These are phyloP conservation scores for Fusarium sarcochroum DNA, from an alignment of 2,329 filamentous ascomycete genomes.

Conservation along the genomic window DNA sequence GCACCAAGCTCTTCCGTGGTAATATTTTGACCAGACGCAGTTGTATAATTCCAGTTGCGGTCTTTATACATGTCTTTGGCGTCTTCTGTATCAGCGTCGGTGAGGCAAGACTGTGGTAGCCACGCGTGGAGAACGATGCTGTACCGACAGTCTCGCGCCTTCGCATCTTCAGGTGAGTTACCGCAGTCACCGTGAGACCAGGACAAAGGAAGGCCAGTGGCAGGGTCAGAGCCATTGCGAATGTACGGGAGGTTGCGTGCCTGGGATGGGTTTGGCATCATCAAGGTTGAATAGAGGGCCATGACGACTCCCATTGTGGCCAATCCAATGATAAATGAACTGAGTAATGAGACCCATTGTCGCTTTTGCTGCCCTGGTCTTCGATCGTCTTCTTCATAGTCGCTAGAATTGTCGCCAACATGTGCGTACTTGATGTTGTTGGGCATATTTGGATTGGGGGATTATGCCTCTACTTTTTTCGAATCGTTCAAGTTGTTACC, in stretches of 20 bases:
- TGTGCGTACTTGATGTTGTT: constrained; percentile 2
- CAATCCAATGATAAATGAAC: constrained; percentile 5
- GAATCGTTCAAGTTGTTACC: not conserved
- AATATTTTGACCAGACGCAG: not conserved
- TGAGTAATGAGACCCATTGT: not conserved
- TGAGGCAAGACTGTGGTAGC: constrained; percentile 14
- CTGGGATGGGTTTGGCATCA: not conserved
- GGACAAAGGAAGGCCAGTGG: constrained; percentile 8
- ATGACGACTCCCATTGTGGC: not conserved
- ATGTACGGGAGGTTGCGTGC: constrained; percentile 3
- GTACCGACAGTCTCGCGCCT: constrained; percentile 5
- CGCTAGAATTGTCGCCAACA: not conserved
- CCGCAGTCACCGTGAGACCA: constrained; percentile 18
- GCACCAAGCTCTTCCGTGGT: not conserved
- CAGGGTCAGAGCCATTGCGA: constrained; percentile 3
- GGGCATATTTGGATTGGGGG: not conserved
- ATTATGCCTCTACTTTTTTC: not conserved
- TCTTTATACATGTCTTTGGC: constrained; percentile 2
- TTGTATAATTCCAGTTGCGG: not conserved
- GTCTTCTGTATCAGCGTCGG: constrained; percentile 3
- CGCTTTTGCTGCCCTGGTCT: not conserved
- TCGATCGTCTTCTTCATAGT: not conserved
- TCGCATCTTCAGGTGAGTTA: constrained; percentile 8
- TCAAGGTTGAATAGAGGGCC: not conserved
- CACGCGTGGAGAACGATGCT: constrained; percentile 16